phyloP scores from a whole-genome alignment of 768 basidiomycete genomes.

The Lentinula sp. region DNA sequence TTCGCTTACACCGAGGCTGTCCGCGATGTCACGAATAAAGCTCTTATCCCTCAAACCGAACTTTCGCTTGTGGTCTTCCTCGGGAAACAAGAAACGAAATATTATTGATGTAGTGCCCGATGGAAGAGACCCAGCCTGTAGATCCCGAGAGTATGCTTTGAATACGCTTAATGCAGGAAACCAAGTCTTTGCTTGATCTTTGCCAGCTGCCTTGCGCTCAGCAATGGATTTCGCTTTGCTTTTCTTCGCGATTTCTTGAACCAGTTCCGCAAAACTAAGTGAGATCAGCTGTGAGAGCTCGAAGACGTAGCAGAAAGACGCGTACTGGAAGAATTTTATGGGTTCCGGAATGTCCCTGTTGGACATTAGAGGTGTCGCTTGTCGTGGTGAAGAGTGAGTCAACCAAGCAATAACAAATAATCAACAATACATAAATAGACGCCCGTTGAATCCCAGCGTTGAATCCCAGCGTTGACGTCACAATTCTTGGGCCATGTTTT shows the following conservation, averaged over 20 bases:
- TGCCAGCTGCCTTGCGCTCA: constrained; percentile 16
- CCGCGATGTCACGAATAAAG: constrained; percentile 46
- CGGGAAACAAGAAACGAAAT: constrained; percentile 79
- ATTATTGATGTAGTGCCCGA: constrained; percentile 49
- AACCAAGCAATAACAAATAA: neutral
- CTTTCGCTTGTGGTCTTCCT: constrained; percentile 65
- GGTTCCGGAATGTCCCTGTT: neutral
- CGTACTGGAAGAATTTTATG: neutral
- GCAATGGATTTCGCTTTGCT: constrained; percentile 16
- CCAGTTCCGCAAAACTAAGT: constrained; percentile 42
- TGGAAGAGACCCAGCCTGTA: constrained; percentile 42
- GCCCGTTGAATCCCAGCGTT: neutral
- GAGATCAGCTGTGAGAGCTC: neutral
- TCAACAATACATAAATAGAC: neutral
- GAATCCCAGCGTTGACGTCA: neutral
- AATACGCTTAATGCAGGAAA: constrained; percentile 38
- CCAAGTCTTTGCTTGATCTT: constrained; percentile 15
- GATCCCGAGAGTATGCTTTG: constrained; percentile 34
- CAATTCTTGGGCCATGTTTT: neutral
- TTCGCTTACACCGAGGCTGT: constrained; percentile 35
- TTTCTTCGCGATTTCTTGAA: constrained; percentile 35
- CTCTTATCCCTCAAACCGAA: constrained; percentile 69
- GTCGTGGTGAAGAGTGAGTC: constrained; percentile 1
- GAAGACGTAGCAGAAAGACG: neutral
- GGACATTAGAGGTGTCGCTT: neutral